A percentile compares a stretch with the other conserved stretches of the same genome.
Conservation (phyloP, 2,329 filamentous ascomycete genomes). For the Exophiala sideris region DNA sequence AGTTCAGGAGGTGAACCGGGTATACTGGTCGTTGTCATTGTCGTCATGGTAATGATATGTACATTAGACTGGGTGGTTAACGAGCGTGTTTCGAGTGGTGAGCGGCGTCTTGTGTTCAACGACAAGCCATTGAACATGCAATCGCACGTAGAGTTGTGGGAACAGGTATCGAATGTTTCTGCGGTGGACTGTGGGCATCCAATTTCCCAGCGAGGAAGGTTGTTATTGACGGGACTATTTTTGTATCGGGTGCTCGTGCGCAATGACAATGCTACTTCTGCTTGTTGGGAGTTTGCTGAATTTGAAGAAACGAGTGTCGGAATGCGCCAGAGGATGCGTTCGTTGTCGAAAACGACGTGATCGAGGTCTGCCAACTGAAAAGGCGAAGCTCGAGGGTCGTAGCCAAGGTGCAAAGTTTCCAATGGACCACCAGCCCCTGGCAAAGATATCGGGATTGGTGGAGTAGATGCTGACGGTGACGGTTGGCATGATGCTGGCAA, state of each 20-base stretch:
- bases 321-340: constrained; percentile 29
- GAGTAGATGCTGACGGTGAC: constrained; percentile 10
- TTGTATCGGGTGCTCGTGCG: constrained; percentile 1
- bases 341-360: constrained; percentile 38
- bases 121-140: constrained; percentile 16
- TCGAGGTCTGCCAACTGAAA: constrained; percentile 29
- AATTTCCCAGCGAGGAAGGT: constrained; percentile 21
- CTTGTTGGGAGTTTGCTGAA: constrained; percentile 2
- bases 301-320: constrained; percentile 20
- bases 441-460: constrained; percentile 15
- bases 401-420: constrained; percentile 20
- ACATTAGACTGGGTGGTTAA: constrained; percentile 14
- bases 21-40: constrained; percentile 39
- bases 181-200: constrained; percentile 11
- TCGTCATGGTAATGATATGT: constrained; percentile 39
- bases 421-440: constrained; percentile 21
- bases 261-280: constrained; percentile 7
- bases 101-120: constrained; percentile 8
- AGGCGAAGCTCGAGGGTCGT: constrained; percentile 18
- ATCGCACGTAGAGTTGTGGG: constrained; percentile 8
- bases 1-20: constrained; percentile 74
- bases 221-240: constrained; percentile 10
- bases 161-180: constrained; percentile 9
- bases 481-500: constrained; percentile 19
- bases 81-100: constrained; percentile 15